Evolutionary conservation across 2,329 filamentous ascomycete species (phyloP).

Genomic region (Xylaria polymorpha): DNA sequence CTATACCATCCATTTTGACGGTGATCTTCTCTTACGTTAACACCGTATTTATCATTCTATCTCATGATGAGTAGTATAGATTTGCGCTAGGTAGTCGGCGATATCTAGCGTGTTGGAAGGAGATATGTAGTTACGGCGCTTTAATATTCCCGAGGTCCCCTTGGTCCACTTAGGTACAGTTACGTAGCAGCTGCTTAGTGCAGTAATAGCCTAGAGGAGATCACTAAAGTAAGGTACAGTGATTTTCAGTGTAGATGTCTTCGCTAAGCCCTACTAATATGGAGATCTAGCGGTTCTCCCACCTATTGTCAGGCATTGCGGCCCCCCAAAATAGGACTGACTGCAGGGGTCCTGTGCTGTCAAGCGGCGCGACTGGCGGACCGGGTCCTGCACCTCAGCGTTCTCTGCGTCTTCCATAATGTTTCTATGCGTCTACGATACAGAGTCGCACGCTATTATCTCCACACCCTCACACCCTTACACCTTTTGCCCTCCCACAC

Average conservation of each 20-base stretch:
- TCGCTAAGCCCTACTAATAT: conserved; percentile 40
- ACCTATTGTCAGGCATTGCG: not conserved
- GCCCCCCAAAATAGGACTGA: conserved; percentile 45
- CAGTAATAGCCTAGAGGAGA: conserved; percentile 14
- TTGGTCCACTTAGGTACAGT: not conserved
- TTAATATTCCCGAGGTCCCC: not conserved
- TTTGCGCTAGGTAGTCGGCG: not conserved
- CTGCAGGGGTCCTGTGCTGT: conserved; percentile 36
- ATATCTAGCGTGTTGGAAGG: not conserved
- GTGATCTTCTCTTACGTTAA: conserved; percentile 25
- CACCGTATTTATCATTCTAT: conserved; percentile 15
- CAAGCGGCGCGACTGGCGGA: conserved; percentile 24
- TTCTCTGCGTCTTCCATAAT: conserved; percentile 36
- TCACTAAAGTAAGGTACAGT: conserved; percentile 39
- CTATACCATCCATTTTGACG: conserved; percentile 18
- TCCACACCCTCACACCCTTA: conserved; percentile 6
- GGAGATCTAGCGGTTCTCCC: conserved; percentile 22
- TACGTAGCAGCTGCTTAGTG: not conserved
- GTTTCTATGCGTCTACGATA: conserved; percentile 32
- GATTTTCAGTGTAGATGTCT: conserved; percentile 28
- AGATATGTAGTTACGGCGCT: not conserved
- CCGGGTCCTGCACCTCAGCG: conserved; percentile 16
- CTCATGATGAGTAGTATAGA: conserved; percentile 25
- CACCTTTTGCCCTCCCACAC: not conserved
- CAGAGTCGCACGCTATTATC: not conserved